Evolutionary conservation across 2,329 filamentous ascomycete genomes (phyloP), one percentile per base, ranked within the genome.

Genomic region (Colletotrichum brevisporum): DNA sequence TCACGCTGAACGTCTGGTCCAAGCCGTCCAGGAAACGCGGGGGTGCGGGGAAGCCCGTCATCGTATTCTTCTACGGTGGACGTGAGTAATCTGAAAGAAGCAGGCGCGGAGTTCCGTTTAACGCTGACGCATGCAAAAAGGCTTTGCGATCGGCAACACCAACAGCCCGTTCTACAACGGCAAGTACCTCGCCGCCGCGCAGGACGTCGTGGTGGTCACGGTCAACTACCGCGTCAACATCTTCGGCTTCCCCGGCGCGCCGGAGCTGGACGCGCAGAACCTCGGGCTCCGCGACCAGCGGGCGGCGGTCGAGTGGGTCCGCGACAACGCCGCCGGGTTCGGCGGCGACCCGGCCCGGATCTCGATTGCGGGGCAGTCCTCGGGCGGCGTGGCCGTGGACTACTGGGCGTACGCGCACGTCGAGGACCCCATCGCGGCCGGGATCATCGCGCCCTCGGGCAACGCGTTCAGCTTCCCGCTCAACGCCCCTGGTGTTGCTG

Each of bases 271-370:
- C 24, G 45, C 63, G 0, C 77, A 80, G 43, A 88, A 88, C 63
- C 72, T 85, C 1, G 84, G 84, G 0, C 73, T 88, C 4, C 78
- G 81, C 1, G 86, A 89, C 73, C 86, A 88, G 71, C 81, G 85
- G 2, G 71, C 78, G 0, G 85, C 84, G 0, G 76, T 87, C 0
- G 82, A 86, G 74, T 88, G 85, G 86, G 73, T 86, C 0, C 79
- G 77, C 2, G 76, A 81, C 52, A 86, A 87, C 71, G 81, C 84
- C 41, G 78, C 73, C 10, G 73, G 71, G 0, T 88, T 88, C 71
- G 84, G 84, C 55, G 85, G 86, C 26, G 79, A 84, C 63, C 73
- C 78, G 1, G 48, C 63, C 9, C 74, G 75, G 15, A 84, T 85
- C 67, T 76, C 77, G 1, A 76, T 85, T 16, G 78, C 78, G 27